These are phyloP conservation scores for Fusarium penzigii DNA, from an alignment of 2,329 filamentous ascomycete genomes.

Conservation along the genomic window DNA sequence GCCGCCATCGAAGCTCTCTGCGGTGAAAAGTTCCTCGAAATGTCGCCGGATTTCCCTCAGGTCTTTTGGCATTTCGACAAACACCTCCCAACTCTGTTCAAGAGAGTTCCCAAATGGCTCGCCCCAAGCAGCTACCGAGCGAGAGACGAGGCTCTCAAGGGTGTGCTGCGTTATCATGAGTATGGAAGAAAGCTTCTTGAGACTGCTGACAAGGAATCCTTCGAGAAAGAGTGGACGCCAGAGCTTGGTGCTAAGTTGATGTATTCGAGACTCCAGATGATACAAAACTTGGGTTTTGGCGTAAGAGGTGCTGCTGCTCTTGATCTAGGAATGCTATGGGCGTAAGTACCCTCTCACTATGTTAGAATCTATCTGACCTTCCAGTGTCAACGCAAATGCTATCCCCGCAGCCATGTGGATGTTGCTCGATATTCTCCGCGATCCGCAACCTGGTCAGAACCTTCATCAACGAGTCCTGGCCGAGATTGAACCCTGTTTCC, in stretches of 20 bases:
- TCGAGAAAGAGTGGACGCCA: constrained; percentile 22
- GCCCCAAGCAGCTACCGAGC: constrained; percentile 15
- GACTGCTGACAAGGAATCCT: not conserved
- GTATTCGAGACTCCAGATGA: constrained; percentile 24
- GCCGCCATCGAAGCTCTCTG: constrained; percentile 10
- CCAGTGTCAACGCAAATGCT: constrained; percentile 17
- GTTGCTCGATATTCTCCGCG: constrained; percentile 13
- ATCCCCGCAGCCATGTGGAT: constrained; percentile 27
- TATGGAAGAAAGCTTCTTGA: constrained; percentile 8
- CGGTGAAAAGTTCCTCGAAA: constrained; percentile 15
- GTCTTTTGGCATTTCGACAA: constrained; percentile 26
- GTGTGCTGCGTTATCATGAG: constrained; percentile 14
- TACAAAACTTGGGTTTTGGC: constrained; percentile 9
- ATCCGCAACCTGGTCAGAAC: not conserved
- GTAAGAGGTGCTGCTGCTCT: constrained; percentile 17
- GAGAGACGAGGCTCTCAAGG: constrained; percentile 12
- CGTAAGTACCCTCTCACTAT: constrained; percentile 4
- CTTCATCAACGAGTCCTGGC: constrained; percentile 9
- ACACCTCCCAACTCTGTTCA: constrained; percentile 18
- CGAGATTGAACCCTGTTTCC: constrained; percentile 17
- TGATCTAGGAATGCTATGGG: constrained; percentile 26
- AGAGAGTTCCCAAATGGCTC: constrained; percentile 17
- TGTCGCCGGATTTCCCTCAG: constrained; percentile 8
- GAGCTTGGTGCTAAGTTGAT: constrained; percentile 29
- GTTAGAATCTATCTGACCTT: accelerated